phyloP scores from a whole-genome alignment of 495 filamentous ascomycete species.

The Pyronema omphalodes region DNA sequence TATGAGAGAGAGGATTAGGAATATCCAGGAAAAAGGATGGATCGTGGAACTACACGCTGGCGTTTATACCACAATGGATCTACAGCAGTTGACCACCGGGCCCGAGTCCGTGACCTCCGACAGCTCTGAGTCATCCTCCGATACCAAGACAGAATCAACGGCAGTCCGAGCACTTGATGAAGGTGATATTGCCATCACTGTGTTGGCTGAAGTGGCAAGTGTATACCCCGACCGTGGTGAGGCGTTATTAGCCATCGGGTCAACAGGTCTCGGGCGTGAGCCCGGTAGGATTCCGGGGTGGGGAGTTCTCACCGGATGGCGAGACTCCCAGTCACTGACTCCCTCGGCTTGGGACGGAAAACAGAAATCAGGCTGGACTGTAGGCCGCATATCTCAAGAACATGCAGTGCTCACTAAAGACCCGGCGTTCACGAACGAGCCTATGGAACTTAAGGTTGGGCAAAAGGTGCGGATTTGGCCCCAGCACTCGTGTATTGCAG shows the following conservation, averaged over 20 bases:
- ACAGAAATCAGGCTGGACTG: slow-evolving; percentile 37
- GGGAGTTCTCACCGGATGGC: slow-evolving; percentile 54
- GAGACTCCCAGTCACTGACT: slow-evolving; percentile 6
- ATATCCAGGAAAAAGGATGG: slow-evolving; percentile 21
- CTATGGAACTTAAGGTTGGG: slow-evolving; percentile 36
- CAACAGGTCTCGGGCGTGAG: slow-evolving; percentile 57
- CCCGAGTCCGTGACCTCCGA: slow-evolving; percentile 3
- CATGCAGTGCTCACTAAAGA: slow-evolving; percentile 42
- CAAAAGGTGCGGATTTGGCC: slow-evolving; percentile 56
- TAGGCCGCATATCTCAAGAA: slow-evolving; percentile 45
- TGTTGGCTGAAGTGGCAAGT: slow-evolving; percentile 54
- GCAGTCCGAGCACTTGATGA: slow-evolving; percentile 24
- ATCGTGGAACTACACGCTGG: slow-evolving; percentile 53
- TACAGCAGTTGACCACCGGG: slow-evolving; percentile 60
- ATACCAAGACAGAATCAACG: no score
- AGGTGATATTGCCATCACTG: slow-evolving; percentile 44
- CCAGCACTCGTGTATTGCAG: slow-evolving; percentile 71
- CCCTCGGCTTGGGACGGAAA: slow-evolving; percentile 7
- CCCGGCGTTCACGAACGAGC: slow-evolving; percentile 18
- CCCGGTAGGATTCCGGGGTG: slow-evolving; percentile 47
- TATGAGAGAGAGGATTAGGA: slow-evolving; percentile 24
- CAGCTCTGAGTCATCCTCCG: no score
- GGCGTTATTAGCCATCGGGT: slow-evolving; percentile 51
- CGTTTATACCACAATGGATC: slow-evolving; percentile 54
- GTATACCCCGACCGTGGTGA: slow-evolving; percentile 50